Evolutionary conservation across 2,329 filamentous ascomycete species (phyloP), one percentile per base, ranked within the genome.

Genomic region (Phialocephala subalpina): DNA sequence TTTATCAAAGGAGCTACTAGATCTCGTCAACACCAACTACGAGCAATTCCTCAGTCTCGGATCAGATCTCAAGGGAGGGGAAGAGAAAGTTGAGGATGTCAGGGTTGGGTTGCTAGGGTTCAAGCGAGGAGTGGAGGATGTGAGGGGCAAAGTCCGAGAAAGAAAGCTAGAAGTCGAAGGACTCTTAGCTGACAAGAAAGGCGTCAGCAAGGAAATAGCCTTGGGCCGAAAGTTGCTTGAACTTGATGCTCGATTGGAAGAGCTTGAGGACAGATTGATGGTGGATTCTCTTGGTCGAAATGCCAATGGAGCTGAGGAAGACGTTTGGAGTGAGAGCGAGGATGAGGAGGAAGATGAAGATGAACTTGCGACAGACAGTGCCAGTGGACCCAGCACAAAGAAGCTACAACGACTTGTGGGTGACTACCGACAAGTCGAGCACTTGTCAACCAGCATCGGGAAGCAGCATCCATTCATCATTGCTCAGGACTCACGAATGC

Each of bases 11-110:
- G 96, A 99, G 80, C 85, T 99, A 2, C 84, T 99, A 20, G 95
- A 97, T 80, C 87, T 99, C 8, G 96, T 99, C 71, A 99, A 99
- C 76, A 87, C 91, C 60, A 97, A 99, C 79, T 98, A 99, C 77
- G 91, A 93, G 57, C 92, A 95, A 64, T 99, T 99, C 73, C 80
- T 99, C 4, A 90, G 90, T 0, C 81, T 99, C 0, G 97, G 96
- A 0, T 88, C 86, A 56, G 92, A 93, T 73, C 81, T 99, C 52
- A 87, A 88, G 62, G 94, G 94, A 2, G 97, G 97, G 8, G 94
- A 97, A 75, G 95, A 97, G 74, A 92, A 90, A 77, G 90, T 97
- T 0, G 94, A 97, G 76, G 93, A 97, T 75, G 91, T 98, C 36
- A 87, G 93, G 52, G 92, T 99, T 0, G 93, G 94, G 0, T 80